Evolutionary conservation across 768 basidiomycete genomes (phyloP), one percentile per base, ranked within the genome.

Genomic region (Holtermannia corniformis): DNA sequence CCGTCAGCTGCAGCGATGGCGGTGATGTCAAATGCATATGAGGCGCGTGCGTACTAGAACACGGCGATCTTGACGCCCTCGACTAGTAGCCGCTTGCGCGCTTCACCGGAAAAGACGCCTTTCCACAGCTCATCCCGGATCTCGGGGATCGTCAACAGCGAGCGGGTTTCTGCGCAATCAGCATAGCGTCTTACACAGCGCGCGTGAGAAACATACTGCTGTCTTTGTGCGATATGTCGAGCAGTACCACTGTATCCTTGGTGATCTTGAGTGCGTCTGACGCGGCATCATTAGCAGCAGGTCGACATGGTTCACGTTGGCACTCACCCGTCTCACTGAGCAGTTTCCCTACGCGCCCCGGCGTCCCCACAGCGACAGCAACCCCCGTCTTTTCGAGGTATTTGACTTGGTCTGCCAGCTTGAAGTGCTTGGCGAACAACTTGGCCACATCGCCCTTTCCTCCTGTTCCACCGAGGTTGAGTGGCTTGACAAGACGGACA

Each of bases 371-470:
- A 19, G 89, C 93, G 41, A 85, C 79, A 20, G 84, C 85, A 44
- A 96, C 80, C 68, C 84, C 87, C n/a, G 89, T 92, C 59, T 81
- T 79, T 64, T 79, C 78, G 63, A 97, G 78, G 74, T 90, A 87
- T 14, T 81, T 76, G 64, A 86, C 81, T 71, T 97, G 92, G 52
- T 92, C 87, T 46, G 83, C 76, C 40, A 92, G 76, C 74, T 92
- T 95, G 74, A 93, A 82, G 68, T 97, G 92, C 72, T 85, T 91
- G 25, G 92, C 89, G 63, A 97, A 97, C 23, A 99, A 80, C 71
- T 96, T 96, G 20, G 86, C 91, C 26, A 95, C 84, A 59, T 93
- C 88, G 11, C 87, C 89, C n/a, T n/a, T n/a, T n/a, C n/a, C n/a
- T n/a, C n/a, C n/a, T n/a, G n/a, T n/a, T n/a, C n/a, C n/a, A 51